These are phyloP conservation scores for Caloboletus inedulis DNA, from an alignment of 1,284 basidiomycete genomes.

Conservation along the genomic window DNA sequence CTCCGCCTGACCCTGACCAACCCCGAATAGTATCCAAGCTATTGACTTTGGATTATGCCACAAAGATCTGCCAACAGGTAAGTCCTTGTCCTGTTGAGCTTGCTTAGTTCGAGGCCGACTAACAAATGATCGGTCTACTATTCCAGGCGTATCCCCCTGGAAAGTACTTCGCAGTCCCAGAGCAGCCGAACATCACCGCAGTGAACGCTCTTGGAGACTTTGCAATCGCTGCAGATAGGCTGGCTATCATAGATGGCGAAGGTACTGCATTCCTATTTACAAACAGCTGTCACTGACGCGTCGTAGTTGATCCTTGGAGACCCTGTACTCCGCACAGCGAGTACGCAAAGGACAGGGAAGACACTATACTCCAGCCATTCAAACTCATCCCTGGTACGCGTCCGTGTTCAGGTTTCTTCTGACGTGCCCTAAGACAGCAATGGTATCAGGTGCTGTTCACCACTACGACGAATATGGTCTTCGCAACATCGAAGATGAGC, in stretches of 20 bases:
- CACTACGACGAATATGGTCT: conserved; percentile 91
- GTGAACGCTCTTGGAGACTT: conserved; percentile 82
- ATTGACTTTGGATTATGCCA: conserved; percentile 73
- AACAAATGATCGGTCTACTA: neutral
- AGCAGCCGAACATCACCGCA: conserved; percentile 70
- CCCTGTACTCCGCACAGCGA: conserved; percentile 84
- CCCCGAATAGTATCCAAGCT: conserved; percentile 74
- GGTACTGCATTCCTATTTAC: conserved; percentile 37
- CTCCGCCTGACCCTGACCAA: conserved; percentile 59
- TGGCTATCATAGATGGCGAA: conserved; percentile 88
- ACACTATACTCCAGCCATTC: conserved; percentile 76
- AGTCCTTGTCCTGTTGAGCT: conserved; percentile 6
- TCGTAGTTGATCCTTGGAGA: conserved; percentile 83
- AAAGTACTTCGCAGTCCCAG: conserved; percentile 68
- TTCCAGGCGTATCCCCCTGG: conserved; percentile 77
- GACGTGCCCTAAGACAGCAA: conserved; percentile 1
- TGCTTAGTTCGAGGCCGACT: neutral
- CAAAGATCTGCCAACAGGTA: conserved; percentile 78
- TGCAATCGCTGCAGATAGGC: conserved; percentile 66
- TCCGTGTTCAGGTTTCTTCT: neutral
- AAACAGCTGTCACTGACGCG: neutral
- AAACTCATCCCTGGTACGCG: conserved; percentile 81
- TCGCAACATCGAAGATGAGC: conserved; percentile 63
- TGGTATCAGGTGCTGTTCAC: conserved; percentile 69
- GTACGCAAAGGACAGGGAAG: conserved; percentile 65